Evolutionary conservation across 768 basidiomycete genomes (phyloP), one percentile per base, ranked within the genome.

Genomic region (Tricholoma matsutake): DNA sequence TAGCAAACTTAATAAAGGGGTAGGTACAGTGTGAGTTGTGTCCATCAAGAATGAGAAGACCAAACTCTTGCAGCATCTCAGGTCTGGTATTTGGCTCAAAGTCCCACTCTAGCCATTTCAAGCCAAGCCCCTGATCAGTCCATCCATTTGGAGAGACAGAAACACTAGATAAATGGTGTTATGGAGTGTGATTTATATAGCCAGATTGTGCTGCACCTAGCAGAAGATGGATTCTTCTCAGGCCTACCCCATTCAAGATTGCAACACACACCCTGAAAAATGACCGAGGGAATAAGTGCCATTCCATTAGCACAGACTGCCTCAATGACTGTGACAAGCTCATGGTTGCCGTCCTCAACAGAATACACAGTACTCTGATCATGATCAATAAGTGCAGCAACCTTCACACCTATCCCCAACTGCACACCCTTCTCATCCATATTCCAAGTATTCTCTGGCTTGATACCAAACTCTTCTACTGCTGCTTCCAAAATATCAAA

Each of bases 291-390:
- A 16, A 55, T 63, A 2, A 79, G 53, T 6, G 66, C 67, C 1
- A 67, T 60, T 5, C 81, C 79, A 70, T 79, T 78, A 10, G 81
- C 77, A 56, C 74, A 78, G 3, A 80, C 64, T 56, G 72, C 70
- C 62, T 83, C 79, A 45, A 84, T 76, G 22, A 82, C 65, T 0
- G 81, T 83, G 8, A 83, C 75, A 1, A 81, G 71, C 62, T 83
- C 78, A 2, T 76, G 64, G 57, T 77, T 75, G 1, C 67, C 75
- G 3, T 25, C 22, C 22, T 25, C 22, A 25, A 25, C 22, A 25
- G 22, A 25, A 3, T 25, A 25, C 2, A 63, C 61, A 18, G 31
- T 45, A 16, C 54, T 64, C 57, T 65, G 64, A 54, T 59, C 56
- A 11, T 59, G 52, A 49, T 69, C 65, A 56, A 69, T 34, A 9